Evolutionary conservation across 441 rosid genomes (phyloP).

Genomic region (Theobroma grandiflorum): DNA sequence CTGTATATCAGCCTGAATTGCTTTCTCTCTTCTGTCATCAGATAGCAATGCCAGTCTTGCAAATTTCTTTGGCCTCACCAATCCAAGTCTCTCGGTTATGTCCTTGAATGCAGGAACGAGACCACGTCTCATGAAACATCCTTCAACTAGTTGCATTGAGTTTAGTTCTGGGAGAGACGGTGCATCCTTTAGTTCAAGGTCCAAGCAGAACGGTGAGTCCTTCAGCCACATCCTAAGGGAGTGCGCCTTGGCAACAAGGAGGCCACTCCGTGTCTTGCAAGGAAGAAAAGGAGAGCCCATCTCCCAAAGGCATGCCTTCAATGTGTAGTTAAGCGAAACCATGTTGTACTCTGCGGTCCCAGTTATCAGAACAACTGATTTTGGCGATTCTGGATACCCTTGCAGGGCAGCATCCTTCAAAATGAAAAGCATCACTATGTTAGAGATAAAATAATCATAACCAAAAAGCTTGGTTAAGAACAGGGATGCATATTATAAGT

Average conservation of each 20-base stretch:
- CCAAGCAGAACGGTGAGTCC: slow-evolving; percentile 96
- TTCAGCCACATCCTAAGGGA: slow-evolving; percentile 98
- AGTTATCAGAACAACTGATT: slow-evolving; percentile 88
- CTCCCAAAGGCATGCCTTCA: slow-evolving; percentile 96
- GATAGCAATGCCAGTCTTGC: slow-evolving; percentile 84
- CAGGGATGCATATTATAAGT: background rate
- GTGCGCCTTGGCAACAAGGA: slow-evolving; percentile 90
- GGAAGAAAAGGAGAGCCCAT: slow-evolving; percentile 98
- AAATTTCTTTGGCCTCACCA: slow-evolving; percentile 87
- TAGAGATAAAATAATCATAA: slow-evolving; percentile 16
- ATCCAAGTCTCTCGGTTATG: slow-evolving; percentile 80
- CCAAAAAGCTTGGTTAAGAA: background rate
- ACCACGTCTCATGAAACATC: slow-evolving; percentile 84
- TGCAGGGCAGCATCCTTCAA: slow-evolving; percentile 92
- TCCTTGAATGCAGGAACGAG: slow-evolving; percentile 95
- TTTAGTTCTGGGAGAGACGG: slow-evolving; percentile 68
- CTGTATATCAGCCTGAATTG: slow-evolving; percentile 74
- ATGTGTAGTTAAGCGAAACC: slow-evolving; percentile 79
- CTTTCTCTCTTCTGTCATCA: slow-evolving; percentile 71
- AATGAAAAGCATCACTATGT: slow-evolving; percentile 5
- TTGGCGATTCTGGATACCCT: slow-evolving; percentile 92
- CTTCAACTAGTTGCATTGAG: slow-evolving; percentile 85
- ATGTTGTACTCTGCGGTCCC: slow-evolving; percentile 90
- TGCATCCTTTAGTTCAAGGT: slow-evolving; percentile 84
- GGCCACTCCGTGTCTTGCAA: slow-evolving; percentile 82